A percentile compares a stretch with the other conserved stretches of the same genome.
Conservation (phyloP, 1,139 yeast genomes). For the Suhomyces maxii region DNA sequence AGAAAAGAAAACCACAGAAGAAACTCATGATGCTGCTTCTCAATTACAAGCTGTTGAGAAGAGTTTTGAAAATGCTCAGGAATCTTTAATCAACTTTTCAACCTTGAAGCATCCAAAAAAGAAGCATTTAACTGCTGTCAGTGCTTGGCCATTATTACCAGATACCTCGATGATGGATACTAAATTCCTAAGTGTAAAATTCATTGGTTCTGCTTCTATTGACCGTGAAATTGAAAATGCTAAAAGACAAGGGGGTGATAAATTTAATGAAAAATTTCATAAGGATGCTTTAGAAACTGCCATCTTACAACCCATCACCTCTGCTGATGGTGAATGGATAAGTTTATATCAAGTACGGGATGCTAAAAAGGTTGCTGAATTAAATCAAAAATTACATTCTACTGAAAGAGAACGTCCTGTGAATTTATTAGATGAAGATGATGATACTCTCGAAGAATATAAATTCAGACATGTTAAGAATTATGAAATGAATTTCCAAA, state of each 20-base stretch:
- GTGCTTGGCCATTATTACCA: slow-evolving; percentile 80
- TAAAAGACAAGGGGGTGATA: slow-evolving; percentile 38
- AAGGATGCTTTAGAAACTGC: slow-evolving; percentile 57
- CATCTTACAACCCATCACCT: slow-evolving; percentile 71
- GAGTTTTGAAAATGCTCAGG: slow-evolving; percentile 66
- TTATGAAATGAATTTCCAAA: slow-evolving; percentile 70
- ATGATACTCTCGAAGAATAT: slow-evolving; percentile 39
- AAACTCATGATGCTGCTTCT: slow-evolving; percentile 56
- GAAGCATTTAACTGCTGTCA: slow-evolving; percentile 70
- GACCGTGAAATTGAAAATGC: slow-evolving; percentile 36
- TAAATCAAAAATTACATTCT: slow-evolving; percentile 51
- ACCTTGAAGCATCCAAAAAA: slow-evolving; percentile 73
- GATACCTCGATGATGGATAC: slow-evolving; percentile 88
- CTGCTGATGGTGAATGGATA: slow-evolving; percentile 81
- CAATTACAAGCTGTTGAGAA: slow-evolving; percentile 71
- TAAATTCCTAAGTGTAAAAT: slow-evolving; percentile 66
- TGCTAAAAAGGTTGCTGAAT: slow-evolving; percentile 23
- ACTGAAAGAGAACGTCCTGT: slow-evolving; percentile 51
- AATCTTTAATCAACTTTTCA: slow-evolving; percentile 44
- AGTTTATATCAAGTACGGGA: slow-evolving; percentile 56
- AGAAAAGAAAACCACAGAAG: slow-evolving; percentile 21
- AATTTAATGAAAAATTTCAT: slow-evolving; percentile 41
- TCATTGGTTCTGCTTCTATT: slow-evolving; percentile 77
- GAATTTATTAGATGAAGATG: slow-evolving; percentile 41
- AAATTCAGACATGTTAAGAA: slow-evolving; percentile 70